These are phyloP conservation scores for Hansenula sp. DNA, from an alignment of 1,139 yeast species.

Conservation along the genomic window DNA sequence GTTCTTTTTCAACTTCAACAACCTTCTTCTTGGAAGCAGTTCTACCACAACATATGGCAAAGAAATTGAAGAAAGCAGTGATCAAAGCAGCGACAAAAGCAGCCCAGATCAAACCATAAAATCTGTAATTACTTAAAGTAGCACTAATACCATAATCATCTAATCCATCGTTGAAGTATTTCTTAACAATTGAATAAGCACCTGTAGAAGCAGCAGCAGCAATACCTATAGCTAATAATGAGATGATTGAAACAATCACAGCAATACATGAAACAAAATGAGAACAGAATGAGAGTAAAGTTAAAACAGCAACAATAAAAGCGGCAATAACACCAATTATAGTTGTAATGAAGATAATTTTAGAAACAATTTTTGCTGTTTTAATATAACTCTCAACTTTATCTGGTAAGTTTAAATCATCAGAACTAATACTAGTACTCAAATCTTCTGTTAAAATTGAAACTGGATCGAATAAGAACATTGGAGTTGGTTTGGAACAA, in stretches of 20 bases:
- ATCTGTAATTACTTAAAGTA: conserved; percentile 27
- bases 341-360: conserved; percentile 42
- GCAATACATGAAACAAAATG: conserved; percentile 29
- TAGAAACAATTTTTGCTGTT: conserved; percentile 35
- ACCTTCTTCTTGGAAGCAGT: conserved; percentile 15
- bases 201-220: conserved; percentile 45
- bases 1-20: conserved; percentile 20
- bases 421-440: conserved; percentile 3
- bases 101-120: conserved; percentile 42
- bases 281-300: conserved; percentile 34
- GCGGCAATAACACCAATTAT: conserved; percentile 38
- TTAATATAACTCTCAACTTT: conserved; percentile 28
- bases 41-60: conserved; percentile 39
- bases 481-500: conserved; percentile 50
- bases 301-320: conserved; percentile 34
- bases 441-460: conserved; percentile 32
- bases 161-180: conserved; percentile 33
- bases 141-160: conserved; percentile 36
- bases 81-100: conserved; percentile 35
- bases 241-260: conserved; percentile 22
- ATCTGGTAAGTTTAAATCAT: conserved; percentile 26
- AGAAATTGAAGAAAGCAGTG: conserved; percentile 33
- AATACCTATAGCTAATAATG: conserved; percentile 27
- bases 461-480: conserved; percentile 50
- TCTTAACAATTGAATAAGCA: conserved; percentile 29